Evolutionary conservation across 2,329 filamentous ascomycete species (phyloP), one percentile per base, ranked within the genome.

Genomic region (Aspergillus sp.): DNA sequence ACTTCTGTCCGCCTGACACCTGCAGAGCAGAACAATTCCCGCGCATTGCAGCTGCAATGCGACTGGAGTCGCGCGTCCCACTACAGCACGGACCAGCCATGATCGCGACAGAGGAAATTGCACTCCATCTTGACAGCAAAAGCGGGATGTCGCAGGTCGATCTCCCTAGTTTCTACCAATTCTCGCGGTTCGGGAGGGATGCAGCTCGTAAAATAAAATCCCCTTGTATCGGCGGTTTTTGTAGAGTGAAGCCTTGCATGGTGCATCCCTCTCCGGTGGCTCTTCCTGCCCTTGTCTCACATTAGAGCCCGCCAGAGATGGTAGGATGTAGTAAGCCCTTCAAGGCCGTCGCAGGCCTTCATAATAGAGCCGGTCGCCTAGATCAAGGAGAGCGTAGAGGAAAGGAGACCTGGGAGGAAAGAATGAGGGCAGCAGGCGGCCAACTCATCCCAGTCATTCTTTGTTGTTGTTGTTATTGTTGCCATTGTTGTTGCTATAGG

Each of bases 31-130:
- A 36, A n/a, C 36, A 42, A 56, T 52, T 49, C 29, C 14, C 54
- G 52, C 60, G 61, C 61, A 61, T 63, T 58, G 61, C 60, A 54
- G 61, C 32, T 56, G 46, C 57, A 56, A 46, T 57, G 54, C 60
- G 24, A 16, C 32, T 59, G 16, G n/a, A 52, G 18, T 20, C 16
- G 50, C 50, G 50, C 50, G 50, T 52, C 22, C 49, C 46, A 55
- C 55, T 36, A 53, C 55, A 50, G 60, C 49, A 60, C 61, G 57
- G 52, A 42, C 60, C 53, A 52, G 46, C 52, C 31, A 22, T 47
- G 49, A 55, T 55, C 42, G 57, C 56, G 53, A 55, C 14, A 52
- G 55, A 56, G 52, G 36, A 52, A 29, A 54, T 47, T 42, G 57
- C 52, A 52, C 22, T 29, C 24, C 22, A 12, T 45, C 22, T 26